Evolutionary conservation across 257 asterid species (phyloP).

Genomic region (Solanum bulbocastanum): DNA sequence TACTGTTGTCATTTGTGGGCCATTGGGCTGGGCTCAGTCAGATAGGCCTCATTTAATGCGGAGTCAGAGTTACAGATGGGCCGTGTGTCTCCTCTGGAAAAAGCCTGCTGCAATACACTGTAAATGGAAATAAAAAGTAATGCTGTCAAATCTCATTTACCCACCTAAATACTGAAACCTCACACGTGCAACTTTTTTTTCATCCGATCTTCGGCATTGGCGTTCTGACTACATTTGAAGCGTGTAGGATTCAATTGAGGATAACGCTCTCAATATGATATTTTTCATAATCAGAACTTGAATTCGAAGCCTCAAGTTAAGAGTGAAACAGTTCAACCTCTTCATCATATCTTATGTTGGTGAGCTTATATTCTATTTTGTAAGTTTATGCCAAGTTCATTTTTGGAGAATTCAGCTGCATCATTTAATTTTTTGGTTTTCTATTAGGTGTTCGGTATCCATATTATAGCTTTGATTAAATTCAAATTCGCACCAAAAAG

Average conservation of each 20-base stretch:
- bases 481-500: accelerated
- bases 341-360: too few relatives aligned
- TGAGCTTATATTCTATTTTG: neutral
- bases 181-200: neutral
- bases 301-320: too few relatives aligned
- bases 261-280: too few relatives aligned
- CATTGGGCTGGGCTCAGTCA: neutral
- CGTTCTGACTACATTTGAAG: neutral
- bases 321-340: accelerated
- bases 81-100: neutral
- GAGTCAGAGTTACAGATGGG: neutral
- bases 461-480: too few relatives aligned
- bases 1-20: neutral
- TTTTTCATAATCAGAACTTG: accelerated
- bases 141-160: neutral
- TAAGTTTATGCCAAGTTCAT: neutral
- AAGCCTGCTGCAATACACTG: neutral
- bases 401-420: neutral
- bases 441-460: accelerated
- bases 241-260: accelerated
- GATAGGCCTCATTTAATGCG: neutral
- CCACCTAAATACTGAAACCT: neutral
- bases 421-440: neutral
- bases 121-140: neutral
- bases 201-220: neutral